phyloP scores from a whole-genome alignment of 345 rosid genomes.

The Gossypium ekmanianum region DNA sequence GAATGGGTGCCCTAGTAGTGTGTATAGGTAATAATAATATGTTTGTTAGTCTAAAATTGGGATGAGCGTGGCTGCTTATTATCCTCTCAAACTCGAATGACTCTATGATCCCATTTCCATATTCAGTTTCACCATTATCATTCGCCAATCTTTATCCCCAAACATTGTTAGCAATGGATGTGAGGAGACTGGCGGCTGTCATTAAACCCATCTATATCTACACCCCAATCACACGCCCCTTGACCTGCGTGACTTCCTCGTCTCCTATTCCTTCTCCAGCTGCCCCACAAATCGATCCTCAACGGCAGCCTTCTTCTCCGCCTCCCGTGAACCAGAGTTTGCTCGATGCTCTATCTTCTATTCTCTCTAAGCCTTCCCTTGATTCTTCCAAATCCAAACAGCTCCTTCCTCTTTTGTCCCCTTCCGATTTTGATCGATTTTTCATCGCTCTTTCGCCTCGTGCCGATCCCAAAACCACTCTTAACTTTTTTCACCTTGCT shows the following conservation, averaged over 20 bases:
- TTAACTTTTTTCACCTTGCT: slow-evolving; percentile 63
- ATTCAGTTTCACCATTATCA: slow-evolving; percentile 14
- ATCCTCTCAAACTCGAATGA: slow-evolving; percentile 22
- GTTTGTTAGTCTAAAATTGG: neutral
- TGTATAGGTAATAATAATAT: neutral
- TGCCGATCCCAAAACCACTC: slow-evolving; percentile 54
- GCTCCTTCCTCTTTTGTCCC: slow-evolving; percentile 40
- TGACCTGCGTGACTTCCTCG: slow-evolving; percentile 31
- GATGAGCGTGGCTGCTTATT: slow-evolving; percentile 36
- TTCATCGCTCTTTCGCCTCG: slow-evolving; percentile 40
- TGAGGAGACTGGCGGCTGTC: slow-evolving; percentile 36
- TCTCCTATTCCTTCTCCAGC: neutral
- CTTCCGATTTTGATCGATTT: slow-evolving; percentile 50
- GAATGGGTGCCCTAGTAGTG: neutral
- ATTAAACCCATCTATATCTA: slow-evolving; percentile 24
- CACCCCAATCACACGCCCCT: slow-evolving; percentile 36
- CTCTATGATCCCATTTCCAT: slow-evolving; percentile 20
- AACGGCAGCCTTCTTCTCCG: slow-evolving; percentile 25
- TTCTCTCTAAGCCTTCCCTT: slow-evolving; percentile 50
- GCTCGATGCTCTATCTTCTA: slow-evolving; percentile 35
- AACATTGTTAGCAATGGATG: slow-evolving; percentile 41
- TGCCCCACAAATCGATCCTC: slow-evolving; percentile 7
- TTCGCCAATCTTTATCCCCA: neutral
- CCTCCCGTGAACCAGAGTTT: slow-evolving; percentile 32
- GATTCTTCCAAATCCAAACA: slow-evolving; percentile 46